These are phyloP conservation scores for Alternaria dauci DNA, from an alignment of 2,329 filamentous ascomycete genomes.

Conservation along the genomic window DNA sequence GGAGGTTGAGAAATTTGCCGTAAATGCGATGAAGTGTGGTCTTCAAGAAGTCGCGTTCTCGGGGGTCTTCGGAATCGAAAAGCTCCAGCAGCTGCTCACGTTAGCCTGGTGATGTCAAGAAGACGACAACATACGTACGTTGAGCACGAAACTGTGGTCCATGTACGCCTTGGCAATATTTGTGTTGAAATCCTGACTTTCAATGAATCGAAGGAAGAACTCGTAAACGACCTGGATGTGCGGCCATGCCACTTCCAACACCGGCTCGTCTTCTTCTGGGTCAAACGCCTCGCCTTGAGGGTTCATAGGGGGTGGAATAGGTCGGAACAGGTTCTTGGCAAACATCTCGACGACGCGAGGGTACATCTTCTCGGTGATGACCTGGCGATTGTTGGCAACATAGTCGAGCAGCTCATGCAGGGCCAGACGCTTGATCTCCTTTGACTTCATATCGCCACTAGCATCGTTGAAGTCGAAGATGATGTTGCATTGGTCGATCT, in stretches of 20 bases:
- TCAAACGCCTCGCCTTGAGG: constrained; percentile 98
- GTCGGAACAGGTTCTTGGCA: constrained; percentile 96
- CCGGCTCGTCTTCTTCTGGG: constrained; percentile 97
- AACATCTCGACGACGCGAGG: constrained; percentile 99
- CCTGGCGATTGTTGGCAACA: constrained; percentile 96
- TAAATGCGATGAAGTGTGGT: constrained; percentile 98
- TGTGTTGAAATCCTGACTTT: constrained; percentile 99
- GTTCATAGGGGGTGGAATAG: constrained; percentile 95
- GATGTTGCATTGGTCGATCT: constrained; percentile 99
- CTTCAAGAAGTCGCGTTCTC: constrained; percentile 97
- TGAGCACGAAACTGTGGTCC: constrained; percentile 95
- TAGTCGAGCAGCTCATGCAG: constrained; percentile 97
- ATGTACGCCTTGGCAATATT: constrained; percentile 99
- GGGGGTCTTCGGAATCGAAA: constrained; percentile 96
- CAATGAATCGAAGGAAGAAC: constrained; percentile 98
- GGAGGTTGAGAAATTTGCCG: constrained; percentile 96
- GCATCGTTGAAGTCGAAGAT: constrained; percentile 99
- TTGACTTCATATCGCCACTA: constrained; percentile 98
- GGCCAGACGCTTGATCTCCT: constrained; percentile 97
- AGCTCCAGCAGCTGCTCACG: constrained; percentile 79
- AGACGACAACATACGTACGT: constrained; percentile 55
- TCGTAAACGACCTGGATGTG: constrained; percentile 99
- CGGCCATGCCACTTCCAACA: constrained; percentile 97
- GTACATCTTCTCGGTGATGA: constrained; percentile 99
- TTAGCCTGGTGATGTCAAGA: constrained; percentile 25